Evolutionary conservation across 257 asterid genomes (phyloP).

Genomic region (Ballota nigra): DNA sequence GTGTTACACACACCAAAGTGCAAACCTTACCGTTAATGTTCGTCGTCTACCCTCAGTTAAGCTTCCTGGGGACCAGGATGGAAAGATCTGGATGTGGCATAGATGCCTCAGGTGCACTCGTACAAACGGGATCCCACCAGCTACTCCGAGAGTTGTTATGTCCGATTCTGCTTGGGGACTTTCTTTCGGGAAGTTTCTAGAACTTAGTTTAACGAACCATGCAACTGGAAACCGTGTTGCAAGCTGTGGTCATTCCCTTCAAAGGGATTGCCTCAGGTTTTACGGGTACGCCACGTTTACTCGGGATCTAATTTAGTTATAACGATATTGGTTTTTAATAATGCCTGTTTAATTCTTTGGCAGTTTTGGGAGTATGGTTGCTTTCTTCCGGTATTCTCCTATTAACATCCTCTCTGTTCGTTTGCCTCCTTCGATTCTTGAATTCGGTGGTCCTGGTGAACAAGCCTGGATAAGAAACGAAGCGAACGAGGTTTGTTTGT

Average conservation of each 20-base stretch:
- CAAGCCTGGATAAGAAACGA: conserved; percentile 71
- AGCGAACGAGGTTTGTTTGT: conserved; percentile 66
- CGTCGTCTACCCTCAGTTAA: conserved; percentile 50
- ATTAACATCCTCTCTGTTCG: conserved; percentile 70
- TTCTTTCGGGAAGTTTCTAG: conserved; percentile 95
- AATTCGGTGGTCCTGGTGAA: conserved; percentile 58
- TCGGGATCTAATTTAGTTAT: background rate
- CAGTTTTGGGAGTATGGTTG: conserved; percentile 92
- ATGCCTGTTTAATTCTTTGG: conserved; percentile 14
- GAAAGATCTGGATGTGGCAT: conserved; percentile 99
- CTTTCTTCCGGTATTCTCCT: conserved; percentile 84
- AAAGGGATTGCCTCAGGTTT: conserved; percentile 93
- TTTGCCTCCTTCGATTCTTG: conserved; percentile 82
- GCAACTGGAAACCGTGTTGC: conserved; percentile 94
- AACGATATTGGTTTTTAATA: background rate
- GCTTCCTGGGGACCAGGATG: conserved; percentile 85
- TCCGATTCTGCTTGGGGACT: conserved; percentile 99
- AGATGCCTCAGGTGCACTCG: conserved; percentile 79
- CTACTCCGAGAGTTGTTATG: conserved; percentile 78
- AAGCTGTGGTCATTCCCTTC: conserved; percentile 93
- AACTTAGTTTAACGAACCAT: conserved; percentile 93
- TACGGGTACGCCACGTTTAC: conserved; percentile 61
- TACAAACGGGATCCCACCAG: conserved; percentile 78
- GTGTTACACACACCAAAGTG: conserved; percentile 87
- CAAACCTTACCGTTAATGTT: conserved; percentile 82